Evolutionary conservation across 177 flowering plant genomes (phyloP).

Genomic region (Vitis hybrid): DNA sequence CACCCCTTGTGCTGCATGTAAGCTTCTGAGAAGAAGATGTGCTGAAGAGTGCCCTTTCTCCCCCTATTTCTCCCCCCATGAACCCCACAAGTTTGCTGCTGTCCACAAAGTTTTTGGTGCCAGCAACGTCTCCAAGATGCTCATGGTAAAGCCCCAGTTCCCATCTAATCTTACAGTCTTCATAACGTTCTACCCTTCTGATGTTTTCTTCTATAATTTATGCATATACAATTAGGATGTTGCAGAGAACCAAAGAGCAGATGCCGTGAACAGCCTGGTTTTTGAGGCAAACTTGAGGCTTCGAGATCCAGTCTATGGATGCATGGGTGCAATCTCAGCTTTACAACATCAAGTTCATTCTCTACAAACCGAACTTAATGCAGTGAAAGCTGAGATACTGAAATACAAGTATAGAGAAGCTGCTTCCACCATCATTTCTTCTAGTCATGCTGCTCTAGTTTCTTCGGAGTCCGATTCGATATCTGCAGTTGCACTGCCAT

Average conservation of each 20-base stretch:
- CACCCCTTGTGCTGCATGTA: slow-evolving; percentile 27
- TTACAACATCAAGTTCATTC: slow-evolving; percentile 63
- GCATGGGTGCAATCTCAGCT: slow-evolving; percentile 67
- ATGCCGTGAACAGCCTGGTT: slow-evolving; percentile 60
- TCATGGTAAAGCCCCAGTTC: slow-evolving; percentile 9
- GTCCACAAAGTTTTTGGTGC: slow-evolving; percentile 15
- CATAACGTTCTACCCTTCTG: neutral
- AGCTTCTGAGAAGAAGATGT: slow-evolving; percentile 25
- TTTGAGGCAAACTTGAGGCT: slow-evolving; percentile 66
- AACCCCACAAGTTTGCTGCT: slow-evolving; percentile 26
- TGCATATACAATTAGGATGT: slow-evolving; percentile 39
- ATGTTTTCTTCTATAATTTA: neutral
- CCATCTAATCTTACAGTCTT: neutral
- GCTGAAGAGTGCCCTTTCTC: slow-evolving; percentile 23
- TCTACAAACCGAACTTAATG: slow-evolving; percentile 58
- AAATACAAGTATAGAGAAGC: slow-evolving; percentile 54
- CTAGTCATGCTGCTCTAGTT: slow-evolving; percentile 35
- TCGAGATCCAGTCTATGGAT: slow-evolving; percentile 63
- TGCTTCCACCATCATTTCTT: slow-evolving; percentile 10
- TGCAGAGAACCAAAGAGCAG: slow-evolving; percentile 56
- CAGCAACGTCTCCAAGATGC: slow-evolving; percentile 28
- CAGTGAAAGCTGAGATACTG: slow-evolving; percentile 58
- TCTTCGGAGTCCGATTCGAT: slow-evolving; percentile 25
- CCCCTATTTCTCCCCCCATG: slow-evolving; percentile 9
- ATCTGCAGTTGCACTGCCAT: slow-evolving; percentile 27